These are phyloP conservation scores for Spongiforma sp. DNA, from an alignment of 1,284 basidiomycete genomes.

Conservation along the genomic window DNA sequence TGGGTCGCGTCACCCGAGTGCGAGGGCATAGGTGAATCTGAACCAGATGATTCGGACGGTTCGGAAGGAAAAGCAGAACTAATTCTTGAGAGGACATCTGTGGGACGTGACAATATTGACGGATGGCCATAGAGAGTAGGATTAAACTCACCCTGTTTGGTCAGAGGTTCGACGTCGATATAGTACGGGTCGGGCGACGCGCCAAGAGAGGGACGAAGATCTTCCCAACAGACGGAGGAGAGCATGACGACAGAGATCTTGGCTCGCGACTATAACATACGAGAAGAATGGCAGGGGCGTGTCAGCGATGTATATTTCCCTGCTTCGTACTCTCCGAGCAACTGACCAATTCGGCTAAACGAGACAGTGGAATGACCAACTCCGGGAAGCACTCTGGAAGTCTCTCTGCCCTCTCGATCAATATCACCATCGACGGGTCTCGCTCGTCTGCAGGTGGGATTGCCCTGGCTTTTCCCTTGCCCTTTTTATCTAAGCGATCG, in stretches of 20 bases:
- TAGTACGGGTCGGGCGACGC: slow-evolving; percentile 79
- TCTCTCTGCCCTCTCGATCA: slow-evolving; percentile 74
- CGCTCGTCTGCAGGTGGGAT: slow-evolving; percentile 28
- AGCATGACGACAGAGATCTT: slow-evolving; percentile 66
- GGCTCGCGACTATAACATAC: slow-evolving; percentile 42
- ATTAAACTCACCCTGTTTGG: slow-evolving; percentile 65
- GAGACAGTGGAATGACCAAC: slow-evolving; percentile 70
- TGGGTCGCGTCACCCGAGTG: slow-evolving; percentile 25
- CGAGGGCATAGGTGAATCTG: not conserved
- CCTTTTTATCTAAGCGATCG: slow-evolving; percentile 44
- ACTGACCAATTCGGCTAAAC: slow-evolving; percentile 78
- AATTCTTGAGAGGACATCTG: slow-evolving; percentile 33
- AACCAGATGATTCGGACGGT: slow-evolving; percentile 25
- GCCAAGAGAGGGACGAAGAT: slow-evolving; percentile 70
- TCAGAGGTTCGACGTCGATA: slow-evolving; percentile 60
- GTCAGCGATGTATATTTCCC: slow-evolving; percentile 77
- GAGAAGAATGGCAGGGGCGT: slow-evolving; percentile 27
- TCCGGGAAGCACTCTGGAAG: slow-evolving; percentile 68
- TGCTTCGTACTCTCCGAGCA: too few relatives aligned
- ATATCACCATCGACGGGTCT: slow-evolving; percentile 55
- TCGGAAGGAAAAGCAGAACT: slow-evolving; percentile 29
- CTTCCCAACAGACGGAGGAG: slow-evolving; percentile 76
- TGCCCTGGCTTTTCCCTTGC: slow-evolving; percentile 34
- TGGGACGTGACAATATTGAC: slow-evolving; percentile 43
- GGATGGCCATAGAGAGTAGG: slow-evolving; percentile 40